These are phyloP conservation scores for Begonia loranthoides DNA, from an alignment of 306 rosid genomes.

Conservation along the genomic window DNA sequence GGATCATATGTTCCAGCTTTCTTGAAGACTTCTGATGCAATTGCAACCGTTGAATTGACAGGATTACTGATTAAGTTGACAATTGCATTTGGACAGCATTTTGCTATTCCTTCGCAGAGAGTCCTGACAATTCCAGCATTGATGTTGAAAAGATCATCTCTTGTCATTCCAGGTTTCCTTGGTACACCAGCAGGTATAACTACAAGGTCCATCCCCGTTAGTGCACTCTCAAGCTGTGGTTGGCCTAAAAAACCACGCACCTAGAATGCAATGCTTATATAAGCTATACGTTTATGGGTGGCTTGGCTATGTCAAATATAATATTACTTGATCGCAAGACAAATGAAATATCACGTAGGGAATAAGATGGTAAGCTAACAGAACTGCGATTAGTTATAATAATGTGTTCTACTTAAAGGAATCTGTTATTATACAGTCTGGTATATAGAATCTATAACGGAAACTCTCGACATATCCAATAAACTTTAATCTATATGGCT, in stretches of 20 bases:
- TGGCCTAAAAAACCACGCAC: constrained; percentile 88
- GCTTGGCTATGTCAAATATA: no score
- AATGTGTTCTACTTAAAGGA: no score
- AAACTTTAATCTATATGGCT: no score
- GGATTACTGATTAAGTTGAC: constrained; percentile 97
- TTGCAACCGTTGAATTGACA: constrained; percentile 86
- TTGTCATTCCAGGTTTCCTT: constrained; percentile 96
- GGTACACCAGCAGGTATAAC: constrained; percentile 91
- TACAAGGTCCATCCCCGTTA: constrained; percentile 79
- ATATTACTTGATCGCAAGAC: background rate
- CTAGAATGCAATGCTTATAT: constrained; percentile 15
- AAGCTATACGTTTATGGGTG: no score
- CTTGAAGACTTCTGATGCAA: constrained; percentile 96
- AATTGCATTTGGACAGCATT: constrained; percentile 68
- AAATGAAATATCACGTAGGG: background rate
- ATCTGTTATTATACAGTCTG: no score
- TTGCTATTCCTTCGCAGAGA: constrained; percentile 73
- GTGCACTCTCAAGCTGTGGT: constrained; percentile 73
- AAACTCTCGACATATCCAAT: no score
- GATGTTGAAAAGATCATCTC: constrained; percentile 87
- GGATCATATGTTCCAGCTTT: constrained; percentile 87
- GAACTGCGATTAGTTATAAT: background rate
- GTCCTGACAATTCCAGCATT: constrained; percentile 93
- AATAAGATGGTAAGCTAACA: background rate
- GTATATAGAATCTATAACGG: no score